Evolutionary conservation across 1,139 yeast genomes (phyloP), one percentile per base, ranked within the genome.

Genomic region (Kodamaea ohmeri): DNA sequence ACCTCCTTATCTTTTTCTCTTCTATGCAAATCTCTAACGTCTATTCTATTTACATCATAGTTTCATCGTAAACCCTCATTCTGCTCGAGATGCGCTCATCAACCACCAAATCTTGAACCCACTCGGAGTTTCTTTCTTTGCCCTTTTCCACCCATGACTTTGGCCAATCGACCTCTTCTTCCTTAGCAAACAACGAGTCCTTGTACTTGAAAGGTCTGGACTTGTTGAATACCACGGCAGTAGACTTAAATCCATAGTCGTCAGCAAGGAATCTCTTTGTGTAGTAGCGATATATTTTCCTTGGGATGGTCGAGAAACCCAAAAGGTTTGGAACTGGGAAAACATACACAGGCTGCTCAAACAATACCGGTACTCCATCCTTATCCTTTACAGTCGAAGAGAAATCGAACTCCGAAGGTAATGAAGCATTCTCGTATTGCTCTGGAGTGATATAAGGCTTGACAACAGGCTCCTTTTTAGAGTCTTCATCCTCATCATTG

Each of bases 141-240:
- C 95, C 96, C 46, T 70, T 73, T 46, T 78, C 73, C 31, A 86
- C 84, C 96, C 97, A 94, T 45, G 76, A 73, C 45, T 67, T 66
- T 16, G 97, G 97, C 99, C 99, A 94, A 49, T 88, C 95, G 13
- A 63, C 56, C 56, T 92, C 97, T 58, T 94, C 98, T 30, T 69
- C 79, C 26, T 62, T 60, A 7, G 81, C 84, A 50, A 74, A 60
- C 27, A 69, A 65, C 29, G 75, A 61, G 51, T 87, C 94, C 35
- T 67, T 66, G 36, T 57, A 55, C 37, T 68, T 72, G 52, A 80
- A 86, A 3, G 79, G 76, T 34, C 95, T 67, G 25, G 74, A 62
- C 17, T 68, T 55, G 37, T 76, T 76, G 42, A 76, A 67, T 4
- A 86, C 81, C 3, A 84, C 68, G 0, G 78, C 76, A 26, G 80